Evolutionary conservation across 176 grass and related monocot genomes (phyloP).

Genomic region (Juncus inflexus): DNA sequence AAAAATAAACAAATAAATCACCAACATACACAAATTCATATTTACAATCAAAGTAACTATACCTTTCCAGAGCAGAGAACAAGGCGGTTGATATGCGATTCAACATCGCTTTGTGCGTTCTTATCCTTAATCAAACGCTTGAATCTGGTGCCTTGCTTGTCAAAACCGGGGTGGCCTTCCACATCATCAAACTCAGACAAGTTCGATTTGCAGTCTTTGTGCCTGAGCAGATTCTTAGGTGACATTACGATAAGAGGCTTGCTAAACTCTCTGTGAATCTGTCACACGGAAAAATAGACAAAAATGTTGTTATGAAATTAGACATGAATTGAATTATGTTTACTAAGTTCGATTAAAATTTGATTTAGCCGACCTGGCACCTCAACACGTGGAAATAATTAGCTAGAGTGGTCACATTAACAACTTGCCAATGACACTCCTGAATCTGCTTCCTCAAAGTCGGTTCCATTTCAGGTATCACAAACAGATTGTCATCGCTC

Average conservation of each 20-base stretch:
- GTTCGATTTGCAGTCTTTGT: constrained; percentile 95
- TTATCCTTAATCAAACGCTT: constrained; percentile 91
- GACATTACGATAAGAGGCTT: constrained; percentile 79
- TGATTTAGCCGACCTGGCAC: constrained; percentile 55
- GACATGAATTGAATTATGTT: background rate
- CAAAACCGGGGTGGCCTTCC: constrained; percentile 82
- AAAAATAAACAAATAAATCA: constrained; percentile 20
- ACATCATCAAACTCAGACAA: constrained; percentile 95
- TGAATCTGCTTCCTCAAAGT: constrained; percentile 94
- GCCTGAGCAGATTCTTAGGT: constrained; percentile 83
- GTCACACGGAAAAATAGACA: background rate
- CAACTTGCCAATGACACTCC: constrained; percentile 96
- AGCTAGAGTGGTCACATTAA: constrained; percentile 94
- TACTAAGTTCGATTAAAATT: constrained; percentile 20
- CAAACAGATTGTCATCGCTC: constrained; percentile 92
- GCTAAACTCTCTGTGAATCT: constrained; percentile 88
- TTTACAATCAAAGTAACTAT: constrained; percentile 16
- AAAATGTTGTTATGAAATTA: background rate
- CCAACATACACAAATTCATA: background rate
- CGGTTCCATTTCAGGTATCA: constrained; percentile 94
- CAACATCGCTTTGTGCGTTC: constrained; percentile 66
- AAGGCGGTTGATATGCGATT: constrained; percentile 75
- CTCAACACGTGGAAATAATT: constrained; percentile 94
- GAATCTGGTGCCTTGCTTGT: constrained; percentile 93
- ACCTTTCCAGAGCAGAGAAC: constrained; percentile 93